phyloP scores from a whole-genome alignment of 768 basidiomycete genomes.

The Lactarius quietus region DNA sequence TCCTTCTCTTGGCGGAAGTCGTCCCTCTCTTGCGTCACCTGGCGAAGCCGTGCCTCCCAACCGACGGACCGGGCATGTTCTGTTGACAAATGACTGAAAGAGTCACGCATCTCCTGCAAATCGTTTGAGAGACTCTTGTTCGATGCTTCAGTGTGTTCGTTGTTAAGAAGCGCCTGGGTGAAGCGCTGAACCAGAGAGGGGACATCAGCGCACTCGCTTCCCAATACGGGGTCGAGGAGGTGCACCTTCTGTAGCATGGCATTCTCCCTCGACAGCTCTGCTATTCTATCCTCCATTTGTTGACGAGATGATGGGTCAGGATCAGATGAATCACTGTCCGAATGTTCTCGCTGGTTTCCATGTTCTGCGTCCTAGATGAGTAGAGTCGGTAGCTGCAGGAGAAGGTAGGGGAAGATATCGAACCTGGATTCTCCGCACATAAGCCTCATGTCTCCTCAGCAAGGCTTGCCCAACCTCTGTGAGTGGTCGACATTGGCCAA shows the following conservation, averaged over 20 bases:
- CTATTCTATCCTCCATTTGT: constrained; percentile 36
- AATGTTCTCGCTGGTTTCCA: constrained; percentile 1
- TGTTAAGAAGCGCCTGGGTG: constrained; percentile 74
- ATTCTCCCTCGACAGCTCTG: constrained; percentile 52
- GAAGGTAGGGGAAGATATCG: constrained; percentile 25
- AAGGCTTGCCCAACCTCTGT: constrained; percentile 89
- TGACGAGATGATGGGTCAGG: constrained; percentile 21
- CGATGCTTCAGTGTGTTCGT: constrained; percentile 75
- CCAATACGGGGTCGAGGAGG: constrained; percentile 1
- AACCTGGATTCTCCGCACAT: constrained; percentile 70
- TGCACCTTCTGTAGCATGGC: constrained; percentile 56
- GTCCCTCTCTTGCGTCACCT: constrained; percentile 70
- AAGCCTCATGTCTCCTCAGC: constrained; percentile 81
- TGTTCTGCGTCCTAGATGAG: constrained; percentile 25
- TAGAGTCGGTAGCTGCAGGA: not conserved
- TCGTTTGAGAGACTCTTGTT: constrained; percentile 71
- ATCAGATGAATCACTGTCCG: constrained; percentile 17
- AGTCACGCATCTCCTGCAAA: constrained; percentile 65
- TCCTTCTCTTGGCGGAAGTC: constrained; percentile 84
- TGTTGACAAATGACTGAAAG: constrained; percentile 62
- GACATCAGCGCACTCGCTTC: constrained; percentile 17
- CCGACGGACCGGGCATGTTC: constrained; percentile 69
- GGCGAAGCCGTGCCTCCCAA: constrained; percentile 61
- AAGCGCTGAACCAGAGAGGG: constrained; percentile 49
- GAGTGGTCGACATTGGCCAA: constrained; percentile 6